Conservation (phyloP, 2,329 filamentous ascomycete species). For the Diaporthe vaccinii region DNA sequence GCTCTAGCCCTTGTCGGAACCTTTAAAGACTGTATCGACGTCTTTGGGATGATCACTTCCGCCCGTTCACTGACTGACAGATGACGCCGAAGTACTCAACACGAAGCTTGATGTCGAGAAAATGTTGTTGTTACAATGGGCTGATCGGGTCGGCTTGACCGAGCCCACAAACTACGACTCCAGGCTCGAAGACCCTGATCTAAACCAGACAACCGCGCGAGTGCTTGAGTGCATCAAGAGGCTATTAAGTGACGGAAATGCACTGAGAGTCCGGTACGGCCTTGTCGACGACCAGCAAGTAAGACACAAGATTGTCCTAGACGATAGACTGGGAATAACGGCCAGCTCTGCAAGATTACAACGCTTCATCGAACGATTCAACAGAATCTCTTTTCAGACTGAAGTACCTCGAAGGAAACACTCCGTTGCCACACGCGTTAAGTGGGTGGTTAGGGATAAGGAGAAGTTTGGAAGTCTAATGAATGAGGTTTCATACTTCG, state of each 20-base stretch:
- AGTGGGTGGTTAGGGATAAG: not conserved
- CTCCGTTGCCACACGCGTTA: not conserved
- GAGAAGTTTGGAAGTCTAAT: not conserved
- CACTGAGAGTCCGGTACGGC: not conserved
- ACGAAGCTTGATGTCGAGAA: not conserved
- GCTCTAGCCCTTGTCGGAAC: not conserved
- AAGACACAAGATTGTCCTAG: fast-evolving
- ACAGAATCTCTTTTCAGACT: not conserved
- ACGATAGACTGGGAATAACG: fast-evolving
- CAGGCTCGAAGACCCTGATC: not conserved
- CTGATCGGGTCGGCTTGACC: not conserved
- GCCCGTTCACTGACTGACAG: not conserved
- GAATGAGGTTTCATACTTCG: not conserved
- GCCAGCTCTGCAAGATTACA: not conserved
- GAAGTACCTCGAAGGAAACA: fast-evolving
- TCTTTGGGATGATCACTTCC: not conserved
- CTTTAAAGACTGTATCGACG: not conserved
- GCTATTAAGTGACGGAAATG: not conserved
- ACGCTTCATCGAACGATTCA: not conserved
- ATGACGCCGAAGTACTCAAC: not conserved
- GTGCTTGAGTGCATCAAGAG: not conserved
- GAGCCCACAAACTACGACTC: not conserved
- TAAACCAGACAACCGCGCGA: not conserved
- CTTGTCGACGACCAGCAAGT: not conserved
- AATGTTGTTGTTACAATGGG: not conserved